These are phyloP conservation scores for Blastobotrys elegans DNA, from an alignment of 1,139 yeast genomes.

Conservation along the genomic window DNA sequence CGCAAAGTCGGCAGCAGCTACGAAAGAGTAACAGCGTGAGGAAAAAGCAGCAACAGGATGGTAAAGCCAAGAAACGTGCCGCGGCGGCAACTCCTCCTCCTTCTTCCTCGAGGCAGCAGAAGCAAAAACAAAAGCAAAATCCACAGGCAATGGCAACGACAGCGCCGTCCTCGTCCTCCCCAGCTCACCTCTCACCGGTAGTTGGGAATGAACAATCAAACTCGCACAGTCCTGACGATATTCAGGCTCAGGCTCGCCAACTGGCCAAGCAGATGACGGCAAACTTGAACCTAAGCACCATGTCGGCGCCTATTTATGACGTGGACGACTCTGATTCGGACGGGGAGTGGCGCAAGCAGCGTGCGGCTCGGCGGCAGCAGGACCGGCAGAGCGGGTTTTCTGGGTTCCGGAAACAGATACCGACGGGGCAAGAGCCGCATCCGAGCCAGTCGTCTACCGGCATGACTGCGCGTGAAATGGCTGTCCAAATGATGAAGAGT, in stretches of 20 bases:
- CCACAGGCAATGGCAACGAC: not conserved
- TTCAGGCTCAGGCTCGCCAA: not conserved
- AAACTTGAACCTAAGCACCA: not conserved
- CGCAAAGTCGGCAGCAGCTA: not conserved
- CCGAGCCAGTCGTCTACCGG: not conserved
- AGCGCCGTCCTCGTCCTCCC: not conserved
- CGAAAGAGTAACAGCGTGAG: not conserved
- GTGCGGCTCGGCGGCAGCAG: conserved; percentile 11
- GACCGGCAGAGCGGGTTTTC: conserved; percentile 8
- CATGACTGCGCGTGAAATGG: conserved; percentile 6
- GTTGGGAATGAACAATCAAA: not conserved
- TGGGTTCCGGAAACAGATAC: conserved; percentile 2
- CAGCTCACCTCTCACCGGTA: not conserved
- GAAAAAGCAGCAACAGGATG: not conserved
- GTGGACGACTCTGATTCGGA: conserved; percentile 27
- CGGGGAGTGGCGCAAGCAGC: conserved; percentile 31
- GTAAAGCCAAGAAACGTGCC: no score
- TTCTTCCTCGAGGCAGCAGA: not conserved
- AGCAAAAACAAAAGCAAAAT: not conserved
- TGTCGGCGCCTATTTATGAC: conserved; percentile 12
- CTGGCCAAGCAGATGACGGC: conserved; percentile 2
- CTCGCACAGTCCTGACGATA: not conserved
- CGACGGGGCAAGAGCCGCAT: not conserved
- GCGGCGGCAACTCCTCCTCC: not conserved
- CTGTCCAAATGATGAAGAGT: conserved; percentile 8